phyloP scores from a whole-genome alignment of 306 rosid genomes.

The Astragalus membranaceus region DNA sequence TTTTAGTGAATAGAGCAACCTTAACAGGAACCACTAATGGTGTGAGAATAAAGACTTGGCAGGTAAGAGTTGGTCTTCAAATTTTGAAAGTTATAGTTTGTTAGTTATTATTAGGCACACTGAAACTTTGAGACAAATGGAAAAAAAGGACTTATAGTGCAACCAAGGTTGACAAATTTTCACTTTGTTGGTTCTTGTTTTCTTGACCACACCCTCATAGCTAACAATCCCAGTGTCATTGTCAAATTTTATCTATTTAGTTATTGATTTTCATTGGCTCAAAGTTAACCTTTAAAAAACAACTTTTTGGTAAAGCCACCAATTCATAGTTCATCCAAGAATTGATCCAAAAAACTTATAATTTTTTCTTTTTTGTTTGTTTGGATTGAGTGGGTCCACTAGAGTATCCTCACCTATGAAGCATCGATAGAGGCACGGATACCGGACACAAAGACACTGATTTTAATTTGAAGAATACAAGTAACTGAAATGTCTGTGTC shows the following conservation, averaged over 20 bases:
- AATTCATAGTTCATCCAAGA: background rate
- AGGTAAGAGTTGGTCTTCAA: conserved; percentile 41
- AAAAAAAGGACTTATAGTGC: too few species aligned
- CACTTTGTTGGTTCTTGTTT: background rate
- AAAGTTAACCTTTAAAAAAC: background rate
- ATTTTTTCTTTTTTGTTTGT: too few species aligned
- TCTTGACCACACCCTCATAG: conserved; percentile 1
- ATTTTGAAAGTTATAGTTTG: background rate
- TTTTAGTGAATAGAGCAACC: conserved; percentile 48
- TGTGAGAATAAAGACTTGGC: conserved; percentile 89
- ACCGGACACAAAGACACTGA: too few species aligned
- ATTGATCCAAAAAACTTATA: background rate
- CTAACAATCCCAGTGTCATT: background rate
- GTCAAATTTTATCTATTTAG: background rate
- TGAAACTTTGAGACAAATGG: background rate
- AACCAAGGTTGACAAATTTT: conserved; percentile 10
- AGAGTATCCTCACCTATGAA: too few species aligned
- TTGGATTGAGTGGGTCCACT: too few species aligned
- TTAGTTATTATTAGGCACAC: background rate
- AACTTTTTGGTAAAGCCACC: background rate
- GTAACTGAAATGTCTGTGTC: too few species aligned
- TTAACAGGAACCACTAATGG: conserved; percentile 71
- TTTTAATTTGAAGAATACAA: too few species aligned
- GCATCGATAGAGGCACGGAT: too few species aligned
- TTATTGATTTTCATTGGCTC: background rate